Evolutionary conservation across 176 grass and related monocot genomes (phyloP).

Genomic region (Dendrocalamus sinicus): DNA sequence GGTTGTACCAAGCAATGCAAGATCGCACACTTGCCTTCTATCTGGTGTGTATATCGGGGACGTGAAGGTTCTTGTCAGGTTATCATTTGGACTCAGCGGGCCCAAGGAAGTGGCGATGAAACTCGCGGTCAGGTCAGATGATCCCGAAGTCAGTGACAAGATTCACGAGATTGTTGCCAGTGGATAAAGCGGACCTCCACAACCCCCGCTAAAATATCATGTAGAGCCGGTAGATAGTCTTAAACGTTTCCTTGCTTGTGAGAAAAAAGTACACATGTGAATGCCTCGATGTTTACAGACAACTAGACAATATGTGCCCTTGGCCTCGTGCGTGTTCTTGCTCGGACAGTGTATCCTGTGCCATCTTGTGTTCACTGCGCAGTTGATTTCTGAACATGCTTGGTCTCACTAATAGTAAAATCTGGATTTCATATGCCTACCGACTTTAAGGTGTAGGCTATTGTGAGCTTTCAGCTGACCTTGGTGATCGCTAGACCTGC

Average conservation of each 20-base stretch:
- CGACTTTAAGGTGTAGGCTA: not conserved
- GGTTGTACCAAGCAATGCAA: conserved; percentile 80
- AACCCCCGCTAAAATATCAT: conserved; percentile 21
- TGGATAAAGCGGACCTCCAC: conserved; percentile 39
- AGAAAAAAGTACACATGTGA: not conserved
- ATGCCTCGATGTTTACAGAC: not conserved
- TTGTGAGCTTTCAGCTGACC: not conserved
- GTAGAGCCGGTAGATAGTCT: conserved; percentile 44
- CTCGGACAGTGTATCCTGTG: conserved; percentile 14
- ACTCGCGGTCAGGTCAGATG: conserved; percentile 88
- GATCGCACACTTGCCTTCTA: conserved; percentile 84
- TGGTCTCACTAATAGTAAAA: conserved; percentile 8
- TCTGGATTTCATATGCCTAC: not conserved
- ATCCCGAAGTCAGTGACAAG: conserved; percentile 76
- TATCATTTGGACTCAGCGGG: conserved; percentile 86
- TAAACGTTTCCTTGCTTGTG: not conserved
- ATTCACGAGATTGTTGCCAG: conserved; percentile 89
- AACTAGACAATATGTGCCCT: not conserved
- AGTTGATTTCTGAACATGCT: conserved; percentile 14
- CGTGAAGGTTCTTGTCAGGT: conserved; percentile 77
- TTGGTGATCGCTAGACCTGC: not conserved
- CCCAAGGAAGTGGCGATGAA: conserved; percentile 98
- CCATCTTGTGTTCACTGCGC: not conserved
- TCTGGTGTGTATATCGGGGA: conserved; percentile 80
- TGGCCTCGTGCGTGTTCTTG: conserved; percentile 29